Conservation (phyloP, 148 eudicot genomes). For the Chenopodium formosanum region DNA sequence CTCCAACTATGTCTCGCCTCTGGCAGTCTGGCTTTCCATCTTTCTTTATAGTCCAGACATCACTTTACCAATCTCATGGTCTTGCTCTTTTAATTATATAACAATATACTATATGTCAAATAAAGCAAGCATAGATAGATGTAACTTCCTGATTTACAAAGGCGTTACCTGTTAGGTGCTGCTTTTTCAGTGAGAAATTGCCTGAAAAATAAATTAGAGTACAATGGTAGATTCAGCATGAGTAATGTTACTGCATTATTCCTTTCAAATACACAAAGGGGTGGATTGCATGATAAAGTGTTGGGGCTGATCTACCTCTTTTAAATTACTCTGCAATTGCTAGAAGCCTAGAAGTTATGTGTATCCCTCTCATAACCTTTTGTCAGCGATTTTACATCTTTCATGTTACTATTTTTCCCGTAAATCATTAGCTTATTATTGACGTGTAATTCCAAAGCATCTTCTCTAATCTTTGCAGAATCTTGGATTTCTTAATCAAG, state of each 20-base stretch:
- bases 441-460: constrained; percentile 5
- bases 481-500: constrained; percentile 57
- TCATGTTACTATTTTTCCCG: neutral
- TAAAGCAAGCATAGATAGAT: neutral
- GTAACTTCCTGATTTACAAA: neutral
- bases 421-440: neutral
- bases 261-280: neutral
- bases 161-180: neutral
- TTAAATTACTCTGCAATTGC: neutral
- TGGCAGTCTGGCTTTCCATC: neutral
- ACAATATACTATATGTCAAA: neutral
- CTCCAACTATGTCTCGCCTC: too few relatives aligned
- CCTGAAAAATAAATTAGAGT: neutral
- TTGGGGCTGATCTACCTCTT: neutral
- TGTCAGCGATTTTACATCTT: neutral
- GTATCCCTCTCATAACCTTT: neutral
- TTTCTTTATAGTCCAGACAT: neutral
- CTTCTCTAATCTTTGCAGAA: constrained; percentile 34
- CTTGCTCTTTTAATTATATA: neutral
- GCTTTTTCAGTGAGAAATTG: neutral
- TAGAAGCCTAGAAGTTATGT: neutral
- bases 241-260: neutral
- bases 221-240: neutral
- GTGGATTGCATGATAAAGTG: neutral
- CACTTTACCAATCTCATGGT: neutral